Conservation (phyloP, 2,329 filamentous ascomycete genomes). For the Xylariaceae sp. region DNA sequence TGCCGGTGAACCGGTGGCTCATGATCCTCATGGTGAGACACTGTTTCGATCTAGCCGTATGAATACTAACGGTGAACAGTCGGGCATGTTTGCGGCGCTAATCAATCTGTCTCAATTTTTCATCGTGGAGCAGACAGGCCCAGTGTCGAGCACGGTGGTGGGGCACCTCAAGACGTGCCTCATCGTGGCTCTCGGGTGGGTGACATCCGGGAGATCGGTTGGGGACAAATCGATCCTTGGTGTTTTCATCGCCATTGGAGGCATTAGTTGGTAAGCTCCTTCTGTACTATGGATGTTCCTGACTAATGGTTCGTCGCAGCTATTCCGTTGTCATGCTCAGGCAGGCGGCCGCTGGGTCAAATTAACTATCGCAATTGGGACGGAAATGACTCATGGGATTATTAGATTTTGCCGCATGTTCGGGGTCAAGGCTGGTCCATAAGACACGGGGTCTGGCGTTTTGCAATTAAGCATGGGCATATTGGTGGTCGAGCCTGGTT, state of each 20-base stretch:
- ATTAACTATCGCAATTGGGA: constrained; percentile 3
- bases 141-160: constrained; percentile 64
- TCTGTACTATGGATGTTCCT: background rate
- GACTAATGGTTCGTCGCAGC: constrained; percentile 30
- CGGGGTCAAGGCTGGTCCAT: background rate
- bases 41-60: background rate
- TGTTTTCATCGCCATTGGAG: constrained; percentile 54
- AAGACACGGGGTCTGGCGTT: background rate
- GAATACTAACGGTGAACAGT: constrained; percentile 41
- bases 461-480: no score
- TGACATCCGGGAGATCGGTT: constrained; percentile 52
- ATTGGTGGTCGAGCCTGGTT: no score
- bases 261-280: constrained; percentile 53
- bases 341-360: constrained; percentile 34
- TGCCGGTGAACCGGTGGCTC: constrained; percentile 51
- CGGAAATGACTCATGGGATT: constrained; percentile 11
- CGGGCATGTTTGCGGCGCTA: constrained; percentile 59
- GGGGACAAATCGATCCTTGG: constrained; percentile 55
- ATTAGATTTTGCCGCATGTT: constrained; percentile 1
- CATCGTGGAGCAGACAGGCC: constrained; percentile 59
- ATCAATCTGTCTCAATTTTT: constrained; percentile 66
- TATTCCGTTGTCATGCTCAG: constrained; percentile 49
- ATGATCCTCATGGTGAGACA: constrained; percentile 56
- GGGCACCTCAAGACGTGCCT: constrained; percentile 65
- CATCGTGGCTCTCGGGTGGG: constrained; percentile 64